Percentiles rank a stretch among this genome's conserved stretches.
These are phyloP conservation scores for Rosa persica DNA, from an alignment of 306 rosid species.

Conservation along the genomic window DNA sequence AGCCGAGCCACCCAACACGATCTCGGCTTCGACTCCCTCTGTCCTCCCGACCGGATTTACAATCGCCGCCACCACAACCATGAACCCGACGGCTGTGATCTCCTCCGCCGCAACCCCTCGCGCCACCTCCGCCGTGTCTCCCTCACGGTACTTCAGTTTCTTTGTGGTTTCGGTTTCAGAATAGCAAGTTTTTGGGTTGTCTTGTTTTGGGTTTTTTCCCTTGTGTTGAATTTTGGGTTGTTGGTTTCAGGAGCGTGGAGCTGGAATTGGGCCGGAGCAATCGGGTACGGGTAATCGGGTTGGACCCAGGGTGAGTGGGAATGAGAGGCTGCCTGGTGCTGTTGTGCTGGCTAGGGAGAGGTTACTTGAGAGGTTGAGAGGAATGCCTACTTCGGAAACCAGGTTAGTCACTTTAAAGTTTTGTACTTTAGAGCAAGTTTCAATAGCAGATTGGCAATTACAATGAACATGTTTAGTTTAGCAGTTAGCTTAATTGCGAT, in stretches of 20 bases:
- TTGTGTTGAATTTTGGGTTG: background rate
- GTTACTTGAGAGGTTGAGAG: slow-evolving; percentile 86
- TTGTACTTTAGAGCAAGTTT: background rate
- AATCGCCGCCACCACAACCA: slow-evolving; percentile 34
- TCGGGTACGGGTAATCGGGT: slow-evolving; percentile 29
- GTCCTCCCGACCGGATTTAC: slow-evolving; percentile 27
- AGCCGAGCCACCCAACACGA: slow-evolving; percentile 54
- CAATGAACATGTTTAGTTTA: background rate
- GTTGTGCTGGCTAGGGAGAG: slow-evolving; percentile 83
- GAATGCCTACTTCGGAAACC: slow-evolving; percentile 47
- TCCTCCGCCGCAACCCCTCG: slow-evolving; percentile 42
- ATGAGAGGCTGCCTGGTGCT: slow-evolving; percentile 68
- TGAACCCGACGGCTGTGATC: slow-evolving; percentile 42
- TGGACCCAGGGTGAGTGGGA: slow-evolving; percentile 35
- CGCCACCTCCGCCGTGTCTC: slow-evolving; percentile 43
- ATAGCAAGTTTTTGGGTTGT: too few species aligned
- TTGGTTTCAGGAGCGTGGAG: slow-evolving; percentile 44
- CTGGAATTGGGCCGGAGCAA: slow-evolving; percentile 41
- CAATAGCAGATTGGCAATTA: background rate
- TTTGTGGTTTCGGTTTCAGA: too few species aligned
- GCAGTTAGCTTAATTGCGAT: background rate
- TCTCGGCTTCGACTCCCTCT: slow-evolving; percentile 40
- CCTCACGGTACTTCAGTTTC: slow-evolving; percentile 24
- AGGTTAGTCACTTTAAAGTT: slow-evolving; percentile 44
- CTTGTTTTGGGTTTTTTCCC: background rate